Evolutionary conservation across 2,329 filamentous ascomycete species (phyloP).

Genomic region (Gaeumannomyces sp.): DNA sequence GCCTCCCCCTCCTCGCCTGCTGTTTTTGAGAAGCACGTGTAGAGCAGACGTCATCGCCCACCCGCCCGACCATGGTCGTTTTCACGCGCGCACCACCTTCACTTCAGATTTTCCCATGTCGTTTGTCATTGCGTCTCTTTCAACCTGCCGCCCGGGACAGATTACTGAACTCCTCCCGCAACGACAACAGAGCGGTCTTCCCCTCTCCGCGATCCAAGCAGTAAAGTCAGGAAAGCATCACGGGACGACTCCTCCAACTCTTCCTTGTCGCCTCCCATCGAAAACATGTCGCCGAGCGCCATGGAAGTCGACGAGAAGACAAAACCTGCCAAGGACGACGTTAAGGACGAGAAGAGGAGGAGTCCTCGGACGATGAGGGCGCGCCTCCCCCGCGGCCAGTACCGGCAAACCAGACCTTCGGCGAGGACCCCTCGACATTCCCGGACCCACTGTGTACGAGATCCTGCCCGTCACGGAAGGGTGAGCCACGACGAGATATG

Average conservation of each 20-base stretch:
- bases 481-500: slow-evolving; percentile 84
- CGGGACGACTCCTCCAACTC: slow-evolving; percentile 9
- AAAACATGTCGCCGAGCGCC: slow-evolving; percentile 24
- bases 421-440: slow-evolving; percentile 86
- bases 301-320: slow-evolving; percentile 35
- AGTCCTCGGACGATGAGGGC: slow-evolving; percentile 52
- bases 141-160: neutral
- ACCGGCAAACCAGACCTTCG: slow-evolving; percentile 82
- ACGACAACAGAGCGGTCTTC: slow-evolving; percentile 5
- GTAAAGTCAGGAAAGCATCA: slow-evolving; percentile 8
- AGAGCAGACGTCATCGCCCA: neutral
- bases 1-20: neutral
- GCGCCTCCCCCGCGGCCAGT: slow-evolving; percentile 56
- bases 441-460: slow-evolving; percentile 87
- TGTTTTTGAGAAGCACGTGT: neutral
- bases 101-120: neutral
- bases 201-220: slow-evolving; percentile 7
- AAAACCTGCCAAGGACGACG: slow-evolving; percentile 34
- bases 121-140: neutral
- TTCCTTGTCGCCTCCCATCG: slow-evolving; percentile 2
- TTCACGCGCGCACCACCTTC: neutral
- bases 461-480: slow-evolving; percentile 68
- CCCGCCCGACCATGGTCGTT: neutral
- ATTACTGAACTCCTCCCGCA: neutral
- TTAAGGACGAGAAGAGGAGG: slow-evolving; percentile 37